Evolutionary conservation across 768 basidiomycete species (phyloP).

Genomic region (Amanita pseudoporphyria): DNA sequence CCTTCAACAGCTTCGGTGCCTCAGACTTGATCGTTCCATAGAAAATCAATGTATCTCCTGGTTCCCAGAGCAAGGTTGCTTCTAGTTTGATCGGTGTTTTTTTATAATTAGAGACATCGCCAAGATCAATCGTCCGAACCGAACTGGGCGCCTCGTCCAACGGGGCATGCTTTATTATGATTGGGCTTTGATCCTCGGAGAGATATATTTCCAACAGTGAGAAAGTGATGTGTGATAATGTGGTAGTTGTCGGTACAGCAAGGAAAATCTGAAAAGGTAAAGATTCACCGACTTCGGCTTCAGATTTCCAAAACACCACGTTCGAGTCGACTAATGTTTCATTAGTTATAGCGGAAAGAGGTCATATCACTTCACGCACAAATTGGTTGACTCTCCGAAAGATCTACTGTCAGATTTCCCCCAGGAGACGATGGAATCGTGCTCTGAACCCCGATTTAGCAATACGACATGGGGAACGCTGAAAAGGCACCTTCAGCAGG

Average conservation of each 20-base stretch:
- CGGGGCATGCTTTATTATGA: constrained; percentile 39
- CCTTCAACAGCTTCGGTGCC: constrained; percentile 41
- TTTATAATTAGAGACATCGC: constrained; percentile 20
- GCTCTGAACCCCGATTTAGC: constrained; percentile 34
- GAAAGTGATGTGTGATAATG: constrained; percentile 53
- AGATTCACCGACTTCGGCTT: constrained; percentile 48
- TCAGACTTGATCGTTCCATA: constrained; percentile 48
- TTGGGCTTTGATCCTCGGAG: constrained; percentile 31
- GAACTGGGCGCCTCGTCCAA: constrained; percentile 12
- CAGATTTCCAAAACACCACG: constrained; percentile 62
- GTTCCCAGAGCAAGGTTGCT: constrained; percentile 49
- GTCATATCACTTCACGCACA: constrained; percentile 31
- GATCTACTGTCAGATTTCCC: constrained; percentile 48
- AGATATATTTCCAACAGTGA: constrained; percentile 51
- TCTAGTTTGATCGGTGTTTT: constrained; percentile 16
- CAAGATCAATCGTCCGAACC: constrained; percentile 40
- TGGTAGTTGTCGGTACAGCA: constrained; percentile 35
- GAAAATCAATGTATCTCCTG: constrained; percentile 45
- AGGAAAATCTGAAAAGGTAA: constrained; percentile 72
- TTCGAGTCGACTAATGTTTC: constrained; percentile 45
- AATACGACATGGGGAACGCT: not conserved
- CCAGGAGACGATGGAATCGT: constrained; percentile 56
- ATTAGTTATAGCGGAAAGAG: constrained; percentile 4
- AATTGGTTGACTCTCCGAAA: constrained; percentile 52
- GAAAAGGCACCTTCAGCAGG: constrained; percentile 44